phyloP scores from a whole-genome alignment of 2,329 filamentous ascomycete genomes.

The Colletotrichum lindemuthianum region DNA sequence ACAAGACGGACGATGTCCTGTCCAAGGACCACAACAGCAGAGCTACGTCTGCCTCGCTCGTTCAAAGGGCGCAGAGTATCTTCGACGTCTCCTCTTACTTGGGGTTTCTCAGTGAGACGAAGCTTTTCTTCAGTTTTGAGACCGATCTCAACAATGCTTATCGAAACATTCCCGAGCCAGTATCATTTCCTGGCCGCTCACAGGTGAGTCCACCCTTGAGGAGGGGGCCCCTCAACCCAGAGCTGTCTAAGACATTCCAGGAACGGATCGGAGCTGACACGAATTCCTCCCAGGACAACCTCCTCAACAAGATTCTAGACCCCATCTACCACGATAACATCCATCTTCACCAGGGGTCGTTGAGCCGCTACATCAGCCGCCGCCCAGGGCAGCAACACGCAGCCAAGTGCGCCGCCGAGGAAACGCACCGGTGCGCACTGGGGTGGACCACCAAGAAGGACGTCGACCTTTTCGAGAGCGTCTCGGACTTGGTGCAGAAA shows the following conservation, averaged over 20 bases:
- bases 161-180: slow-evolving; percentile 32
- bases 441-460: slow-evolving; percentile 23
- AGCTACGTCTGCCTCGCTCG: slow-evolving; percentile 37
- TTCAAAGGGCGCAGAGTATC: slow-evolving; percentile 12
- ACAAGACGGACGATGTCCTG: not conserved
- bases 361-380: slow-evolving; percentile 32
- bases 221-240: slow-evolving; percentile 17
- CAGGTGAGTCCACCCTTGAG: slow-evolving; percentile 27
- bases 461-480: slow-evolving; percentile 30
- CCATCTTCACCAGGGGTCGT: slow-evolving; percentile 18
- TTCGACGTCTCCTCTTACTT: not conserved
- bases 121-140: slow-evolving; percentile 21
- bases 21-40: slow-evolving; percentile 26
- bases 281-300: slow-evolving; percentile 24
- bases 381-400: slow-evolving; percentile 23
- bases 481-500: slow-evolving; percentile 34
- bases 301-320: slow-evolving; percentile 37
- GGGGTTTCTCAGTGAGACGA: not conserved
- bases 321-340: slow-evolving; percentile 33
- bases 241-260: slow-evolving; percentile 17
- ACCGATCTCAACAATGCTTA: slow-evolving; percentile 30
- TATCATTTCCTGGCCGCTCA: slow-evolving; percentile 31
- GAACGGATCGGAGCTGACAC: slow-evolving; percentile 1
- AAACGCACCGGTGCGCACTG: slow-evolving; percentile 34
- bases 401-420: slow-evolving; percentile 29